Percentiles rank a stretch among this genome's conserved stretches.
Conservation (phyloP, 1,284 basidiomycete species). For the Moesziomyces sp. region DNA sequence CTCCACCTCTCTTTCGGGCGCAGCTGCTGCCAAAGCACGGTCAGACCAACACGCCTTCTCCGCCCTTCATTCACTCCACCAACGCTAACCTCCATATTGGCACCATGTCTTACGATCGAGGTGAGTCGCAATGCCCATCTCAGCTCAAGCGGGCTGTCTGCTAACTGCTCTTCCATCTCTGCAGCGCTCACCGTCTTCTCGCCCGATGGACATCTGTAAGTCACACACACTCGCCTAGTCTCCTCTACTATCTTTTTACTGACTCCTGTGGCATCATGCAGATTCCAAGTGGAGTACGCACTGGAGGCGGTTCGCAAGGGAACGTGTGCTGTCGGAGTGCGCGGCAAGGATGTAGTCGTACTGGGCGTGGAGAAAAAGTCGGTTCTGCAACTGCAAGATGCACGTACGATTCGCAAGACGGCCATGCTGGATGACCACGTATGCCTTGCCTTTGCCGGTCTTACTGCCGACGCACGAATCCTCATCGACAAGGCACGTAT, state of each 20-base stretch:
- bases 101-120: conserved; percentile 59
- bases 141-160: too few relatives aligned
- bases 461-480: conserved; percentile 97
- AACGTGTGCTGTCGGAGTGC: conserved; percentile 96
- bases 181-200: conserved; percentile 89
- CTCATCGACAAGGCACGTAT: conserved; percentile 97
- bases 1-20: too few relatives aligned
- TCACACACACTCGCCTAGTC: not conserved
- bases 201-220: conserved; percentile 83
- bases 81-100: not conserved
- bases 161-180: too few relatives aligned
- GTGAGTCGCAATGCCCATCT: conserved; percentile 14
- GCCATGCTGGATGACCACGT: conserved; percentile 99
- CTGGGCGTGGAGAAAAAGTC: conserved; percentile 99
- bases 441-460: conserved; percentile 94
- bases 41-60: conserved; percentile 8
- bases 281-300: conserved; percentile 91
- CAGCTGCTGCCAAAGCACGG: too few relatives aligned
- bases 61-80: not conserved
- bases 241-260: too few relatives aligned
- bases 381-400: conserved; percentile 95
- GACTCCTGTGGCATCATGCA: not conserved
- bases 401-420: conserved; percentile 95
- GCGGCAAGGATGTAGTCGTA: conserved; percentile 93
- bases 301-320: conserved; percentile 95